These are phyloP conservation scores for Tolypocladium ovalisporum DNA, from an alignment of 2,329 filamentous ascomycete genomes.

Conservation along the genomic window DNA sequence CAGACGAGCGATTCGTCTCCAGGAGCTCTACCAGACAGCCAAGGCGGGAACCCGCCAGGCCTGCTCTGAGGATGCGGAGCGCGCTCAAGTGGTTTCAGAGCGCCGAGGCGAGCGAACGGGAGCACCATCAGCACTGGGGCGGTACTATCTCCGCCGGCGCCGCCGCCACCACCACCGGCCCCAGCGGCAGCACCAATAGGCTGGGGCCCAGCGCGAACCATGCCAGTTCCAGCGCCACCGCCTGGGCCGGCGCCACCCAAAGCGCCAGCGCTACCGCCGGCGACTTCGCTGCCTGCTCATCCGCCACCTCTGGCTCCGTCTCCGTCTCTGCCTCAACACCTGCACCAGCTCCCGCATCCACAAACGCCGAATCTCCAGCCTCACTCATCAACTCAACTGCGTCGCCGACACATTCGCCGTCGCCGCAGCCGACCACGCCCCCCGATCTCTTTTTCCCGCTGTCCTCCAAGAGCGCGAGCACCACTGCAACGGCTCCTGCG, in stretches of 20 bases:
- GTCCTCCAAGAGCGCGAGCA: conserved; percentile 5
- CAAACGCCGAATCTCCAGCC: conserved; percentile 21
- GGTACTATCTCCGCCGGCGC: not conserved
- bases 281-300: conserved; percentile 7
- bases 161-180: not conserved
- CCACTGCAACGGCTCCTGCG: conserved; percentile 7
- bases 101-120: conserved; percentile 11
- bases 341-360: conserved; percentile 9
- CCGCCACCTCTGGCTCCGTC: conserved; percentile 1
- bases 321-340: not conserved
- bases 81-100: conserved; percentile 17
- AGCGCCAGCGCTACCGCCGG: conserved; percentile 3
- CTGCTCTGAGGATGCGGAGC: conserved; percentile 3
- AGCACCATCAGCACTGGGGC: conserved; percentile 1
- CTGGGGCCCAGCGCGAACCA: not conserved
- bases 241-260: conserved; percentile 2
- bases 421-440: conserved; percentile 23
- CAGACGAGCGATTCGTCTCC: not conserved
- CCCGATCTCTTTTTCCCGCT: conserved; percentile 12
- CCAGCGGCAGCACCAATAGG: not conserved
- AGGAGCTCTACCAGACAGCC: not conserved
- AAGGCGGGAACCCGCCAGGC: no score
- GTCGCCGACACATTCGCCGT: conserved; percentile 24
- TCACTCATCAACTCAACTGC: conserved; percentile 18
- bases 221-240: conserved; percentile 1